Evolutionary conservation across 176 grass and related monocot species (phyloP), one percentile per base, ranked within the genome.

Genomic region (Raddia distichophylla): DNA sequence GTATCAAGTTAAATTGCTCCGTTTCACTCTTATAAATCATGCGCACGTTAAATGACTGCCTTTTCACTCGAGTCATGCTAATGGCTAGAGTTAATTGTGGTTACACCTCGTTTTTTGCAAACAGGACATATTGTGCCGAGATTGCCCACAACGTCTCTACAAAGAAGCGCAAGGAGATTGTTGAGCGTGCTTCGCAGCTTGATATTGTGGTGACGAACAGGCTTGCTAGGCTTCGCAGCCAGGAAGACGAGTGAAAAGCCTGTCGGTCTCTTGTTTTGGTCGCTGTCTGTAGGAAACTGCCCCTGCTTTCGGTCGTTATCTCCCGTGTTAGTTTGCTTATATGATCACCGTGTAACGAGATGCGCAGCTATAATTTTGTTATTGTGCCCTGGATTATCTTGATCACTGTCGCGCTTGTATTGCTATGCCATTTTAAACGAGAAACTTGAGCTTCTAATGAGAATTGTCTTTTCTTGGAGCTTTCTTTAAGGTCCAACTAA

Each of bases 71-170:
- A 75, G 12, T 37, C 22, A 35, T 22, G 5, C 45, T 62, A 17
- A 42, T 63, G 11, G 1, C 15, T 3, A 18, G 10, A 2, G 14
- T 60, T 72, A 63, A 82, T 35, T 34, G 10, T 35, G 49, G 19
- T 40, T 10, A 14, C 8, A 16, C 7, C 2, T 5, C 33, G 8
- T 42, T 2, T 37, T 5, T 3, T 69, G 11, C 8, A 19, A 9
- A 59, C 80, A 93, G 93, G 85, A 93, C 85, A 73, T 96, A 96
- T 60, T 96, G 93, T 56, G 93, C 93, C 34, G 93, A 96, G 83
- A 96, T 96, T 2, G 93, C 90, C 7, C 93, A 93, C 81, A 87
- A 93, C 0, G 67, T 95, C 19, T 95, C 90, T 7, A 95, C 93
- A 1, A 86, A 52, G 90, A 95, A 95, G 90, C 93, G 90, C 60